Conservation (phyloP, 768 basidiomycete genomes). For the Lactarius akahatsu region DNA sequence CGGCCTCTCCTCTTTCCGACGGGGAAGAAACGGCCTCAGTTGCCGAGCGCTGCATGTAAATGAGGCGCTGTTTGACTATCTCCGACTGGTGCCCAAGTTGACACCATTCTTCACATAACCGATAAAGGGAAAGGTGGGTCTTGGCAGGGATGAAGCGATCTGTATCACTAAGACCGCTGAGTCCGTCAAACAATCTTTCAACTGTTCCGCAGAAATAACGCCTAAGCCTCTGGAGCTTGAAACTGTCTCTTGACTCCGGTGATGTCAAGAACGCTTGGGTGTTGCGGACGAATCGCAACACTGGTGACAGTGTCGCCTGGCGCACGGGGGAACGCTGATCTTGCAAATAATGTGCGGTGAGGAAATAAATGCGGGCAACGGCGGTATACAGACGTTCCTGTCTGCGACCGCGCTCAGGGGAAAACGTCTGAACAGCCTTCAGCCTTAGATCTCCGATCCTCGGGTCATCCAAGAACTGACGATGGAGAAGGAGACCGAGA, state of each 20-base stretch:
- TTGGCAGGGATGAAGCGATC: slow-evolving; percentile 75
- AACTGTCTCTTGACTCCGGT: slow-evolving; percentile 70
- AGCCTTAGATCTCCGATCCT: slow-evolving; percentile 35
- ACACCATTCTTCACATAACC: slow-evolving; percentile 93
- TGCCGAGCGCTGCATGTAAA: slow-evolving; percentile 68
- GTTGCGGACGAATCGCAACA: slow-evolving; percentile 83
- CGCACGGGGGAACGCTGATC: slow-evolving; percentile 66
- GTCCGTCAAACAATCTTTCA: slow-evolving; percentile 79
- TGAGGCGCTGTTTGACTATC: slow-evolving; percentile 63
- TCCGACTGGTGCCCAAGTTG: slow-evolving; percentile 77
- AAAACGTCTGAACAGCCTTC: slow-evolving; percentile 46
- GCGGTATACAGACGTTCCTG: slow-evolving; percentile 82
- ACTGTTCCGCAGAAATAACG: slow-evolving; percentile 90
- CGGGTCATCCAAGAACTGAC: slow-evolving; percentile 81
- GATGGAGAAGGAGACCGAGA: slow-evolving; percentile 72
- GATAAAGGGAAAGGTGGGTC: slow-evolving; percentile 76
- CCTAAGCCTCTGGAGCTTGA: slow-evolving; percentile 74
- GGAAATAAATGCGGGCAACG: slow-evolving; percentile 83
- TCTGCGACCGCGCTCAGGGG: slow-evolving; percentile 58
- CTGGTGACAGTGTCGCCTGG: slow-evolving; percentile 70
- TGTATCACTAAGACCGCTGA: slow-evolving; percentile 65
- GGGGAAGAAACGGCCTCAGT: slow-evolving; percentile 55
- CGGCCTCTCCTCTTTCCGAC: slow-evolving; percentile 46
- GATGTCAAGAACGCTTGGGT: slow-evolving; percentile 77
- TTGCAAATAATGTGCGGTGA: slow-evolving; percentile 76